Evolutionary conservation across 2,329 filamentous ascomycete species (phyloP).

Genomic region (Torrubiellomyces zombiae): DNA sequence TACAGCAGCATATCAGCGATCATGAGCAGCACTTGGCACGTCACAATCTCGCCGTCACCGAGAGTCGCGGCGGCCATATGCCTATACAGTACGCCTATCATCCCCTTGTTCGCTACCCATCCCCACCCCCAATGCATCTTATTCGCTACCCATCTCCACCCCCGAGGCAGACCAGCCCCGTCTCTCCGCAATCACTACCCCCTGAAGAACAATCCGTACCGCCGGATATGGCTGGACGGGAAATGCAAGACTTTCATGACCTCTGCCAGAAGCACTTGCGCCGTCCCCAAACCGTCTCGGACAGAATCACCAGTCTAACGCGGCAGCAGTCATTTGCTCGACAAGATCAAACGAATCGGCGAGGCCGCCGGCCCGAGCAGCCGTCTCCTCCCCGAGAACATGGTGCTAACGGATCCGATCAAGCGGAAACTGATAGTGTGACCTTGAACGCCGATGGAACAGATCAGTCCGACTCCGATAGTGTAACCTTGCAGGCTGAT

Average conservation of each 20-base stretch:
- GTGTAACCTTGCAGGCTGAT: no score
- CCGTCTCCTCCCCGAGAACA: no score
- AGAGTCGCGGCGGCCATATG: constrained; percentile 35
- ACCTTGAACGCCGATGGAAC: constrained; percentile 3
- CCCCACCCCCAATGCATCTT: constrained; percentile 3
- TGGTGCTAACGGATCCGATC: constrained; percentile 23
- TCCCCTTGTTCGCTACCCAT: constrained; percentile 13
- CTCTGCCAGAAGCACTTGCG: constrained; percentile 9
- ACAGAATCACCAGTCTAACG: constrained; percentile 16
- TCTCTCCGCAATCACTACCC: background rate
- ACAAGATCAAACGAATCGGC: constrained; percentile 32
- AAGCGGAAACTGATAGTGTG: constrained; percentile 27
- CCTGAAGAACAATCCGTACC: no score
- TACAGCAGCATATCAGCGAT: constrained; percentile 41
- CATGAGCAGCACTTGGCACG: constrained; percentile 40
- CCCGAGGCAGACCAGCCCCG: constrained; percentile 1
- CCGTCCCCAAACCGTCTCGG: constrained; percentile 11
- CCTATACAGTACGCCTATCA: constrained; percentile 37
- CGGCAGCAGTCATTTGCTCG: constrained; percentile 32
- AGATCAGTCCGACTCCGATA: no score
- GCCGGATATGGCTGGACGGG: constrained; percentile 6
- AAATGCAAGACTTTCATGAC: constrained; percentile 9
- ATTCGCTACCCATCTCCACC: constrained; percentile 3
- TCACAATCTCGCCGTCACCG: constrained; percentile 35
- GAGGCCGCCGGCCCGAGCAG: constrained; percentile 15